A percentile compares a stretch with the other conserved stretches of the same genome.
Conservation (phyloP, 495 filamentous ascomycete genomes). For the Xylaria telfairii region DNA sequence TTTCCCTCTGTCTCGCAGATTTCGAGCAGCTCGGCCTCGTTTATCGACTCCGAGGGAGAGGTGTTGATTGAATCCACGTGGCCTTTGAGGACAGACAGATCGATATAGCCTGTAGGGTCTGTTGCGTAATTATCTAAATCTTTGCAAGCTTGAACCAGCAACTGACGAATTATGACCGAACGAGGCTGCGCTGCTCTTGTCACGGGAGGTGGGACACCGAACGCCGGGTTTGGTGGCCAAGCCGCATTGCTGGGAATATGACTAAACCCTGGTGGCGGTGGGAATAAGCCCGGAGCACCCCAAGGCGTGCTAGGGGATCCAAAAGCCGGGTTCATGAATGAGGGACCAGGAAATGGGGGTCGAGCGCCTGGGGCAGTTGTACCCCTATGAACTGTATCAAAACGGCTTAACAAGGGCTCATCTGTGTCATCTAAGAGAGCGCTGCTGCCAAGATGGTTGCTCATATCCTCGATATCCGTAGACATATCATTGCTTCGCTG, state of each 20-base stretch:
- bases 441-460: slow-evolving; percentile 87
- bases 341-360: slow-evolving; percentile 28
- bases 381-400: slow-evolving; percentile 23
- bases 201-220: slow-evolving; percentile 35
- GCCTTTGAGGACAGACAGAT: slow-evolving; percentile 67
- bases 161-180: slow-evolving; percentile 53
- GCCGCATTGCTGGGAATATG: slow-evolving; percentile 24
- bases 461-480: slow-evolving; percentile 69
- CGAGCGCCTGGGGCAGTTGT: slow-evolving; percentile 43
- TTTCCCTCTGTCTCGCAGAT: slow-evolving; percentile 93
- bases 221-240: slow-evolving; percentile 37
- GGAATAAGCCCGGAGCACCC: slow-evolving; percentile 37
- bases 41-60: slow-evolving; percentile 61
- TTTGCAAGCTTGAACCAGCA: slow-evolving; percentile 57
- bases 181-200: slow-evolving; percentile 46
- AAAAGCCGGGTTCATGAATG: slow-evolving; percentile 41
- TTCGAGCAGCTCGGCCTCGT: slow-evolving; percentile 77
- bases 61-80: slow-evolving; percentile 68
- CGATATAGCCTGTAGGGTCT: slow-evolving; percentile 64
- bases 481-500: slow-evolving; percentile 50
- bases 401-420: slow-evolving; percentile 38
- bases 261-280: slow-evolving; percentile 38
- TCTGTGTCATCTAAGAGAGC: slow-evolving; percentile 88
- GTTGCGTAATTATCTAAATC: slow-evolving; percentile 45
- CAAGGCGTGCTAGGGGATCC: slow-evolving; percentile 37